Base-by-base conservation (phyloP, 108 stramenopile genomes). In the Cyclotella kingstonii region DNA sequence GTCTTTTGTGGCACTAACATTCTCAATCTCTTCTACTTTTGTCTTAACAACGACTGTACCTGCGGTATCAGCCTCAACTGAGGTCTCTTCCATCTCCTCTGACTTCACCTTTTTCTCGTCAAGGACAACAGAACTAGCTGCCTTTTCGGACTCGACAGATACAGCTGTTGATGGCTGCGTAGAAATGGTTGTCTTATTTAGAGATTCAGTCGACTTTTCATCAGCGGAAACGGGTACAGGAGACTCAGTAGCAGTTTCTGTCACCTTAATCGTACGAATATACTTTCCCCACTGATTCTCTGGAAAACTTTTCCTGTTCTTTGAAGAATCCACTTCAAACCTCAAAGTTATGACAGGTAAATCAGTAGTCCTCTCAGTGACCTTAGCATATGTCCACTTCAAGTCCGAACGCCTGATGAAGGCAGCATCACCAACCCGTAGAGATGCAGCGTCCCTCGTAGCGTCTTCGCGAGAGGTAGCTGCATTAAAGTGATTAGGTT, bases 261-360 rank as follows among this genome's bases (percentile, higher is more conserved):
- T 38, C 12, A 57, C 33, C 0, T 34, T 40, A 40, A 71, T 63
- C 17, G 58, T 55, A 33, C 70, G 70, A 42, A 71, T 71, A 52
- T 71, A 71, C 61, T 71, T 71, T 52, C 70, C 70, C 70, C 70
- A 70, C 38, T 70, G 70, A 54, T 43, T 53, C 60, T 70, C 28
- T 0, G 70, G 70, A 19, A 70, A 70, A 21, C 52, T 54, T 61
- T 70, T 70, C n/a, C 70, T 49, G 31, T 70, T 70, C 54, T 62
- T 54, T 19, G 61, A 60, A 19, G n/a, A 17, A 62, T 70, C 70
- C 22, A 70, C 69, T 12, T 70, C 60, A 46, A 70, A 70, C 35
- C 70, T 52, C 51, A 70, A 54, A 21, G 50, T 41, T 4, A 56
- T 26, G 11, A 25, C 51, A 15, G 40, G 38, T 11, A 34, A 28